Evolutionary conservation across 495 filamentous ascomycete species (phyloP), one percentile per base, ranked within the genome.

Genomic region (Umbilicaria muhlenbergii): DNA sequence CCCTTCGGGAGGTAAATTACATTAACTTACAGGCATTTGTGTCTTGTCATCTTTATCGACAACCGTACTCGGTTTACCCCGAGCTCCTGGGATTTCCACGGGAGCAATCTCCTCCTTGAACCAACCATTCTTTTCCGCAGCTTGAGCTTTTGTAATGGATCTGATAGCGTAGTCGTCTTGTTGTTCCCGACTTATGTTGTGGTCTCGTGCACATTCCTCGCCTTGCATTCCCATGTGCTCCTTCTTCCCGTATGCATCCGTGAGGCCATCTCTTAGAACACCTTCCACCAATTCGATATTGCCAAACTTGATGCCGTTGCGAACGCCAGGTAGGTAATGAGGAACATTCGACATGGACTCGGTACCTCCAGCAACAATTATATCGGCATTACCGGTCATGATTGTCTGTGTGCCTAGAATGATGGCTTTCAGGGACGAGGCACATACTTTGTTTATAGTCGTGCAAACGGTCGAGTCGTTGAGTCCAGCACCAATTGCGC

Each of bases 371-470:
- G 85, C 92, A 13, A 98, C 81, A 34, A 96, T 77, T 49, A 91
- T 74, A 40, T 83, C 78, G 49, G 91, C 87, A 54, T 80, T 91
- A 48, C 91, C 88, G 28, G 86, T 93, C 55, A 94, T 86, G 61
- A 98, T 95, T 48, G 86, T 94, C 68, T 96, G 91, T 19, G 91
- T 81, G 40, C 82, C 92, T 44, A 98, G 74, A 50, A 94, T 89
- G 62, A 96, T 80, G 47, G 91, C 86, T 68, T 98, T 98, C 55
- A 94, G 56, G 35, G 78, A 75, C 38, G 86, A 94, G 44, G 91
- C 91, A 73, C 91, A 98, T 54, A 98, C 91, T 68, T 98, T 98
- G 79, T 96, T 98, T 45, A 98, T 74, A 24, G 87, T 93, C 35
- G 92, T 96, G 66, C 79, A 83, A 54, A 94, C 77, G 41, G 80